phyloP scores from a whole-genome alignment of 176 grass and related monocot species.

The Themeda triandra region DNA sequence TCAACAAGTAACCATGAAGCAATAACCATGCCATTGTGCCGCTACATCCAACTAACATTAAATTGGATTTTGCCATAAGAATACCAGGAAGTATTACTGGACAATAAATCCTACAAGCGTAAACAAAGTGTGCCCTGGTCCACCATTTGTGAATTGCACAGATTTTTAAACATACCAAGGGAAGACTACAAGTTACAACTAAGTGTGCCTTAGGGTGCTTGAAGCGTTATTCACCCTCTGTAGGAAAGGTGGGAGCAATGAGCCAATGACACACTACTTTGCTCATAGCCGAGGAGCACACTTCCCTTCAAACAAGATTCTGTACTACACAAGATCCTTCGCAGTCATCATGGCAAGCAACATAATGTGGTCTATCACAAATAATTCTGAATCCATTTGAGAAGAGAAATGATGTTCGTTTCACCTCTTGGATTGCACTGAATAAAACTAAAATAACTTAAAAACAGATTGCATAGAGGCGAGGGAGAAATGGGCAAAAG shows the following conservation, averaged over 20 bases:
- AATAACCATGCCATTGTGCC: background rate
- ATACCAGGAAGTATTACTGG: background rate
- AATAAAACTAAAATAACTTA: background rate
- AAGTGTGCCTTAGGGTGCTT: background rate
- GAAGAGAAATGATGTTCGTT: background rate
- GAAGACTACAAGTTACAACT: background rate
- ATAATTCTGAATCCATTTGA: background rate
- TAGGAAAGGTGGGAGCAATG: background rate
- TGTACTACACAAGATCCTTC: background rate
- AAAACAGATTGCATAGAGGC: background rate
- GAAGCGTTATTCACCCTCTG: background rate
- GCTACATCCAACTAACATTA: background rate
- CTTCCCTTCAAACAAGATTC: background rate
- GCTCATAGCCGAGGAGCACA: background rate
- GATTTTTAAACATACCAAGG: background rate
- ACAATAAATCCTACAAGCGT: background rate
- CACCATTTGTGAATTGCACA: background rate
- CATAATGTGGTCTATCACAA: background rate
- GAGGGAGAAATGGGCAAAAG: background rate
- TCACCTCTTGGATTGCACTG: background rate
- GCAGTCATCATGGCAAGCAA: background rate
- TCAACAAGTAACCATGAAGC: background rate
- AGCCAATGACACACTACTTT: background rate
- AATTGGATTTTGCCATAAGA: background rate
- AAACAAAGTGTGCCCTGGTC: background rate